Conservation (phyloP, 2,329 filamentous ascomycete genomes). For the Cucurbitaria berberidis region DNA sequence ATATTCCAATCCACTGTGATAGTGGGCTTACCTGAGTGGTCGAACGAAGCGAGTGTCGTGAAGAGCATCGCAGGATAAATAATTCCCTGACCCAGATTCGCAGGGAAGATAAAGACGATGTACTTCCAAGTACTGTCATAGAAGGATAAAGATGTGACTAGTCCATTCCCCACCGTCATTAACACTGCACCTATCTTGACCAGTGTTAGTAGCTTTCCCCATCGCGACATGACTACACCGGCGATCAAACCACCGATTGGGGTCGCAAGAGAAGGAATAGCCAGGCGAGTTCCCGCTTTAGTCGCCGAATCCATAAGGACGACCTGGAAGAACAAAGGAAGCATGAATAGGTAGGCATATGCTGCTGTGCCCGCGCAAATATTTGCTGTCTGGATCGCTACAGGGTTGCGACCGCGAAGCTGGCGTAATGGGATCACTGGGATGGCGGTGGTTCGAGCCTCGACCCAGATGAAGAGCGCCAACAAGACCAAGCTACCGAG, state of each 20-base stretch:
- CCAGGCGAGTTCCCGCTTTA: slow-evolving; percentile 53
- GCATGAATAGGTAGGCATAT: slow-evolving; percentile 62
- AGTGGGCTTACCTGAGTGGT: slow-evolving; percentile 60
- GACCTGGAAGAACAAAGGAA: slow-evolving; percentile 66
- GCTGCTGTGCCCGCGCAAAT: slow-evolving; percentile 66
- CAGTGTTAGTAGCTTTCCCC: slow-evolving; percentile 52
- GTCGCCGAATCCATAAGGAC: slow-evolving; percentile 65
- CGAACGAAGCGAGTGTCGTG: slow-evolving; percentile 67
- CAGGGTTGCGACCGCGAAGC: slow-evolving; percentile 61
- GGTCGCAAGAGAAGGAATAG: slow-evolving; percentile 54
- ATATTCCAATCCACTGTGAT: background rate
- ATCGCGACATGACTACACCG: slow-evolving; percentile 56
- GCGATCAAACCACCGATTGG: slow-evolving; percentile 54
- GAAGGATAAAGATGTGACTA: slow-evolving; percentile 52
- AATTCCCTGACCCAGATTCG: slow-evolving; percentile 56
- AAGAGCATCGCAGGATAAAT: slow-evolving; percentile 61
- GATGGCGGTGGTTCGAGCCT: slow-evolving; percentile 51
- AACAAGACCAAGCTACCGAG: background rate
- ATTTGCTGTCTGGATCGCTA: slow-evolving; percentile 64
- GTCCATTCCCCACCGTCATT: slow-evolving; percentile 54
- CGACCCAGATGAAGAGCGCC: slow-evolving; percentile 30
- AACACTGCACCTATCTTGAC: slow-evolving; percentile 50
- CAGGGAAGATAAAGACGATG: slow-evolving; percentile 53
- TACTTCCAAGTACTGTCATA: slow-evolving; percentile 55
- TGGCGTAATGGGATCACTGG: slow-evolving; percentile 57